These are phyloP conservation scores for Fallopia convolvulus DNA, from an alignment of 148 eudicot species.

Conservation along the genomic window DNA sequence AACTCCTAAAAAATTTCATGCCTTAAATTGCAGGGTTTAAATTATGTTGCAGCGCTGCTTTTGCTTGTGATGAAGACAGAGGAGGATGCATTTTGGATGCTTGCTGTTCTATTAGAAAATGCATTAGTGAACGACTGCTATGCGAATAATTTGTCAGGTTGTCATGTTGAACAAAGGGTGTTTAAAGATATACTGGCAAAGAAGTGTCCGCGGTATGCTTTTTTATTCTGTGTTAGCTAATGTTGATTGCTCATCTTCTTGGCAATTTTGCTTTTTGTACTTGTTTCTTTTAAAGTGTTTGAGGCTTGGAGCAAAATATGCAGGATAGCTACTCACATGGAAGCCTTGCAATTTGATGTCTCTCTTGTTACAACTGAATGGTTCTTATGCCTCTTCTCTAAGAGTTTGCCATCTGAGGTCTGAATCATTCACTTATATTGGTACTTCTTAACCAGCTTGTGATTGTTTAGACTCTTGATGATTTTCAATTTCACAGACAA, in stretches of 20 bases:
- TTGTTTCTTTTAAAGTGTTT: background rate
- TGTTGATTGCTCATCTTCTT: background rate
- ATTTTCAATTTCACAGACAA: constrained; percentile 48
- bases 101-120: constrained; percentile 84
- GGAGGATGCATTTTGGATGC: constrained; percentile 99
- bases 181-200: constrained; percentile 76
- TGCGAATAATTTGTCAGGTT: constrained; percentile 77
- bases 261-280: background rate
- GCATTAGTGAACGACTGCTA: constrained; percentile 91
- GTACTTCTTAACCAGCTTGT: background rate
- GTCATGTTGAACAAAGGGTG: constrained; percentile 97
- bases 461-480: background rate
- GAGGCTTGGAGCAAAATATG: constrained; percentile 17
- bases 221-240: background rate
- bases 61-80: constrained; percentile 97
- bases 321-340: constrained; percentile 93
- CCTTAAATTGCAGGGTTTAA: constrained; percentile 58
- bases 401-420: constrained; percentile 99
- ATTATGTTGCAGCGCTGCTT: constrained; percentile 89
- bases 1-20: background rate
- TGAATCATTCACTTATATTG: background rate
- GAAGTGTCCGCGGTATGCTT: constrained; percentile 65
- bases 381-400: constrained; percentile 93
- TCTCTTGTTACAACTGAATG: constrained; percentile 95
- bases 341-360: constrained; percentile 81